Evolutionary conservation across 192 early-diverging fungal genomes (phyloP).

Genomic region (Podila horticola): DNA sequence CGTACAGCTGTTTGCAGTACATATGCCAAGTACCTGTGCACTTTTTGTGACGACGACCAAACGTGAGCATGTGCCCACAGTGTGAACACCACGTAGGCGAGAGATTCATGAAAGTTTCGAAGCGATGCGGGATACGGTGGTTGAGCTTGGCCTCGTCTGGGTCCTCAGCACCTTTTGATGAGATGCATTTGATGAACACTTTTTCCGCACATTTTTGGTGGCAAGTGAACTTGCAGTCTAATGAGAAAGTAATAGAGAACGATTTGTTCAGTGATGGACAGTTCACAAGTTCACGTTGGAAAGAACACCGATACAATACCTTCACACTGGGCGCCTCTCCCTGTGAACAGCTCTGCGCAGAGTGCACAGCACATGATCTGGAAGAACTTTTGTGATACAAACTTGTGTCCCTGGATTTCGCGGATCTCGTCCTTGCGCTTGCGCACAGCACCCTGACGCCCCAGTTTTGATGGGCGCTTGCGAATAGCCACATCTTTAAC

Average conservation of each 20-base stretch:
- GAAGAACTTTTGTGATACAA: constrained; percentile 90
- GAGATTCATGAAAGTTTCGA: constrained; percentile 83
- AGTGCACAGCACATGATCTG: constrained; percentile 98
- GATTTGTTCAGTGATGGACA: not conserved
- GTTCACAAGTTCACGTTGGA: not conserved
- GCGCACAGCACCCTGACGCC: constrained; percentile 82
- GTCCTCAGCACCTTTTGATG: constrained; percentile 66
- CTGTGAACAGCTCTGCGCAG: constrained; percentile 93
- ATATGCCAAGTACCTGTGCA: constrained; percentile 55
- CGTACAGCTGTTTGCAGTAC: not conserved
- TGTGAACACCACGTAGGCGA: constrained; percentile 96
- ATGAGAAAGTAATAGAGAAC: not conserved
- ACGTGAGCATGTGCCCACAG: constrained; percentile 95
- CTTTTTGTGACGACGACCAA: constrained; percentile 71
- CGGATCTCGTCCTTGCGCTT: constrained; percentile 85
- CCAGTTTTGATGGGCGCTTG: constrained; percentile 67
- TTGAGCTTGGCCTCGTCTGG: constrained; percentile 77
- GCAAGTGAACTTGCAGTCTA: constrained; percentile 93
- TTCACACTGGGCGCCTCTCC: constrained; percentile 93
- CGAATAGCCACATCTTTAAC: constrained; percentile 60
- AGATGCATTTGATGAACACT: constrained; percentile 92
- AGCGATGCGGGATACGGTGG: constrained; percentile 97
- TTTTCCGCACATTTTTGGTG: constrained; percentile 89
- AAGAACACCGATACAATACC: constrained; percentile 50
- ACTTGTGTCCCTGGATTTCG: constrained; percentile 95